Base-by-base conservation (phyloP, 2,329 filamentous ascomycete species). In the Tolypocladium tundrense region DNA sequence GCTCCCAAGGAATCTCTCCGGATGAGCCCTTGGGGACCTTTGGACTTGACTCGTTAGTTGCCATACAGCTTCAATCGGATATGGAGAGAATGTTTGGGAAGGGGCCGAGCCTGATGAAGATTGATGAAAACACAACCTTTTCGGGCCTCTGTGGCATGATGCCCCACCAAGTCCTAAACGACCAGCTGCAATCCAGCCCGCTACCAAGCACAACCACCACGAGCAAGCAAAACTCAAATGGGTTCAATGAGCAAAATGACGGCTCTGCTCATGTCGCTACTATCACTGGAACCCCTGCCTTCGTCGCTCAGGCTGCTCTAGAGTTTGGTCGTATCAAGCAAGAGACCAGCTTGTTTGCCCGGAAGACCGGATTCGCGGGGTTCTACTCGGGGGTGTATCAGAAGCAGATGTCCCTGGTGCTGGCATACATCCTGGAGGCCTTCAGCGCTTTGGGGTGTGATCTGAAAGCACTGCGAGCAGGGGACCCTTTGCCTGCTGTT, bases 1-100 rank as follows among this genome's bases (percentile, higher is more conserved):
- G 35, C 16, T 41, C 54, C 13, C 54, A 56, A 41, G 43, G 37
- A 24, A 51, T 56, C 5, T 24, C 54, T 11, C 54, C 35, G 3
- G 39, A 24, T 31, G 50, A 45, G 1, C 54, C 54, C 13, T 13
- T 56, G 43, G 45, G 54, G 16, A n/a, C 37, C 4, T 31, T 56
- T 10, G 54, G 54, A 11, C 37, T 56, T 4, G 54, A 56, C 24
- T 56, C 54, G 4, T 24, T 56, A 16, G 43, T 48, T 27, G 54
- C 54, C 16, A 56, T 56, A 33, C 54, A 56, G 24, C 54, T 56
- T 0, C 54, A 56, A 31, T 56, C 54, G 7, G 54, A 56, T n/a
- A 51, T 56, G 31, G 45, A 56, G n/a, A 56, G 35, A 19, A 50
- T 19, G n/a, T 56, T 51, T 10, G 54, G 54, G 1, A 51, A 56